phyloP scores from a whole-genome alignment of 208 protist genomes.

The Acanthamoeba healyi region DNA sequence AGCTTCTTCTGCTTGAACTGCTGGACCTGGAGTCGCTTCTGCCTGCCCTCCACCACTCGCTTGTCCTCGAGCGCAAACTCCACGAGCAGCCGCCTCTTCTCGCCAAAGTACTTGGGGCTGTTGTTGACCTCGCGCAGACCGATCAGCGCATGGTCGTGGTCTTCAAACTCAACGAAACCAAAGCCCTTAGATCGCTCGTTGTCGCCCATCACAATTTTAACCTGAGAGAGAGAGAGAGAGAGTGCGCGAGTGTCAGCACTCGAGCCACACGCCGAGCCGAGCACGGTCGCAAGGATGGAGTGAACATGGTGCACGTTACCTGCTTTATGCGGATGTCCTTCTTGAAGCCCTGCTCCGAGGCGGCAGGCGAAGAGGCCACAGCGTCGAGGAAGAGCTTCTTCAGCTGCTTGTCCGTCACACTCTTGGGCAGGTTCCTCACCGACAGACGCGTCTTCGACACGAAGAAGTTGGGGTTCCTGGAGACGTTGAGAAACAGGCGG shows the following conservation, averaged over 20 bases:
- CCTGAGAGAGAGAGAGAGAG: not conserved
- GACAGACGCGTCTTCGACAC: conserved; percentile 61
- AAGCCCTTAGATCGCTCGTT: conserved; percentile 56
- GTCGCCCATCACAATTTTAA: conserved; percentile 25
- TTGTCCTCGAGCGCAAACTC: conserved; percentile 57
- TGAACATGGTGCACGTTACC: not conserved
- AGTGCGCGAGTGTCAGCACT: too few species aligned
- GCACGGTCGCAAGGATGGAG: too few species aligned
- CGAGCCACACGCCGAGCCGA: too few species aligned
- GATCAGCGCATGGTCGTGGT: conserved; percentile 47
- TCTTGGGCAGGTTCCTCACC: conserved; percentile 22
- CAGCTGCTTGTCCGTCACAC: conserved; percentile 42
- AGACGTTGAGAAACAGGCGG: too few species aligned
- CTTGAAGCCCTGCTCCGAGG: not conserved
- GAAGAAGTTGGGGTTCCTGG: conserved; percentile 69
- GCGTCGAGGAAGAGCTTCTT: conserved; percentile 54
- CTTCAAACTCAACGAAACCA: conserved; percentile 47
- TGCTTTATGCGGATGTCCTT: conserved; percentile 38
- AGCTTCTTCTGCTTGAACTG: conserved; percentile 34
- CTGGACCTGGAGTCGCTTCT: conserved; percentile 20
- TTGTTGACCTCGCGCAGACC: conserved; percentile 57
- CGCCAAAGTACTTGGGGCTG: conserved; percentile 45
- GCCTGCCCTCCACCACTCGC: conserved; percentile 1
- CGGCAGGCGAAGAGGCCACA: not conserved
- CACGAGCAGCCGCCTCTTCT: conserved; percentile 43